Evolutionary conservation across 2,329 filamentous ascomycete species (phyloP).

Genomic region (Cyclaneusma minus): DNA sequence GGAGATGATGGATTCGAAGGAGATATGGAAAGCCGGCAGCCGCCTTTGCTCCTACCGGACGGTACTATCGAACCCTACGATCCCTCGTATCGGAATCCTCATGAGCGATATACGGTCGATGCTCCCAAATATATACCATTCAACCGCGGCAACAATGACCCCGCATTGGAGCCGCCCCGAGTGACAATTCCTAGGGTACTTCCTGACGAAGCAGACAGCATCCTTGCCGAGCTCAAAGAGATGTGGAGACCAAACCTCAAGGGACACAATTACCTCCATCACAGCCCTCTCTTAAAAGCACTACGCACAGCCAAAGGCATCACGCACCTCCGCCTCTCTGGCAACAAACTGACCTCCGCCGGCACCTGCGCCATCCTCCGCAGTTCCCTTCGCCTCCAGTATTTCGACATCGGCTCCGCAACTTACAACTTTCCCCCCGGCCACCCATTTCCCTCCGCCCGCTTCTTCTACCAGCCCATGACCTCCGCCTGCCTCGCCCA

Average conservation of each 20-base stretch:
- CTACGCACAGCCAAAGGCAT: slow-evolving; percentile 24
- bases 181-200: too few species aligned
- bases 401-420: slow-evolving; percentile 33
- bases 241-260: too few species aligned
- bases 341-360: slow-evolving; percentile 28
- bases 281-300: too few species aligned
- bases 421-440: slow-evolving; percentile 4
- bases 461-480: slow-evolving; percentile 14
- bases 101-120: slow-evolving; percentile 31
- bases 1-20: slow-evolving; percentile 23
- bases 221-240: not conserved
- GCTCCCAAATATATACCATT: too few species aligned
- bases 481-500: slow-evolving; percentile 32
- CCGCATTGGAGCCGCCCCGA: too few species aligned
- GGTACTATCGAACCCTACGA: slow-evolving; percentile 30
- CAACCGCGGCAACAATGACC: too few species aligned
- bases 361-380: slow-evolving; percentile 29
- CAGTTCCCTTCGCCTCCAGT: slow-evolving; percentile 28
- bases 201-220: too few species aligned
- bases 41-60: slow-evolving; percentile 24
- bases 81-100: slow-evolving; percentile 26
- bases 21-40: slow-evolving; percentile 18
- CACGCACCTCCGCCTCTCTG: slow-evolving; percentile 38
- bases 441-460: slow-evolving; percentile 1
- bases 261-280: too few species aligned